These are phyloP conservation scores for Fragosphaeria purpurea DNA, from an alignment of 2,329 filamentous ascomycete species.

Conservation along the genomic window DNA sequence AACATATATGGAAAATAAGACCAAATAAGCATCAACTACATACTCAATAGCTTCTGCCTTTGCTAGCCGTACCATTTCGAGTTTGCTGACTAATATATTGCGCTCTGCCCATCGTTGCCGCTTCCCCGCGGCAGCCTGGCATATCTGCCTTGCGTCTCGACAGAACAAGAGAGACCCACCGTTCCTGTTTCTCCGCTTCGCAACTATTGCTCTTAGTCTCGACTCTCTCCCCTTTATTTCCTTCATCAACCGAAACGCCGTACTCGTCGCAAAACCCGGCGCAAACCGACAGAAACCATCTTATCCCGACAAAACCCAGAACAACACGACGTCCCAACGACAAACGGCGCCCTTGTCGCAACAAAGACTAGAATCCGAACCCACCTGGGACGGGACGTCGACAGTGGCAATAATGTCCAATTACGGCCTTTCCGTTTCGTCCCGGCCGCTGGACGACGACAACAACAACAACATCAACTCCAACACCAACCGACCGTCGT, in stretches of 20 bases:
- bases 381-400: neutral
- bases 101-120: no score
- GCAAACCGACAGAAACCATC: slow-evolving; percentile 19
- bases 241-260: neutral
- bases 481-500: neutral
- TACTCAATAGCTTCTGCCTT: no score
- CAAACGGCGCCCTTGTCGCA: neutral
- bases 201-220: neutral
- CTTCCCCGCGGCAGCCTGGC: no score
- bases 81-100: no score
- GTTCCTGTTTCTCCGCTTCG: neutral
- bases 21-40: no score
- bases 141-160: no score
- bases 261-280: slow-evolving; percentile 14
- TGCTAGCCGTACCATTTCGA: no score
- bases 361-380: neutral
- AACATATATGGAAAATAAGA: no score
- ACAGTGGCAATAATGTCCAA: slow-evolving; percentile 17
- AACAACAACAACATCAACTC: neutral
- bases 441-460: slow-evolving; percentile 4
- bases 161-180: neutral
- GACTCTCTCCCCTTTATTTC: neutral
- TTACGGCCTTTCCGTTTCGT: slow-evolving; percentile 12
- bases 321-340: neutral
- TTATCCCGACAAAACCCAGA: slow-evolving; percentile 8